A percentile compares a stretch with the other conserved stretches of the same genome.
phyloP scores from a whole-genome alignment of 2,329 filamentous ascomycete species.

The Trichoderma brevicompactum region DNA sequence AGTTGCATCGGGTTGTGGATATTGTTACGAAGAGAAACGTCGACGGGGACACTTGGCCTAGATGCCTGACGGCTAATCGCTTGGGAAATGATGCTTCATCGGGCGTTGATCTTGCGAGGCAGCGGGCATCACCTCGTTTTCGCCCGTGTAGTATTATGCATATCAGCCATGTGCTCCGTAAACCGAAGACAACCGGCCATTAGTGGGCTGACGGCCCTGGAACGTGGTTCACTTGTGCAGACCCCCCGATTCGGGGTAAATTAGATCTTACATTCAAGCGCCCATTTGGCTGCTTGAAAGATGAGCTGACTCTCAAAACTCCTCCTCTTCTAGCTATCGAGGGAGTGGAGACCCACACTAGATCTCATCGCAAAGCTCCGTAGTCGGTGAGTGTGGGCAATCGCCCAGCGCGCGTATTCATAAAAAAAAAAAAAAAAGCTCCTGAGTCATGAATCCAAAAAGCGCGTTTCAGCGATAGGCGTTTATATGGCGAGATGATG shows the following conservation, averaged over 20 bases:
- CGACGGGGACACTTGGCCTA: background rate
- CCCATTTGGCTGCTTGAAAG: background rate
- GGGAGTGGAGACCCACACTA: slow-evolving; percentile 6
- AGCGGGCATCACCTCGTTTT: background rate
- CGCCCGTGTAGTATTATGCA: background rate
- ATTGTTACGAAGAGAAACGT: slow-evolving; percentile 16
- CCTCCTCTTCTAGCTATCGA: background rate
- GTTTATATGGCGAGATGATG: background rate
- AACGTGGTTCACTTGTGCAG: background rate
- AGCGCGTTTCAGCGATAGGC: background rate
- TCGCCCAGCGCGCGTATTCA: background rate
- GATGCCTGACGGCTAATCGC: background rate
- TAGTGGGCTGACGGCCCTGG: background rate
- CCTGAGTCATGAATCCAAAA: slow-evolving; percentile 10
- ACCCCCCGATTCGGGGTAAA: background rate
- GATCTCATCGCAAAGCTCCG: slow-evolving; percentile 8
- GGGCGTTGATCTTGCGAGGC: slow-evolving; percentile 6
- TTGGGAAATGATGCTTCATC: background rate
- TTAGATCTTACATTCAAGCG: background rate
- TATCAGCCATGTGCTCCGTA: background rate
- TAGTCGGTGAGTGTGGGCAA: slow-evolving; percentile 1
- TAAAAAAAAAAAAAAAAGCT: background rate
- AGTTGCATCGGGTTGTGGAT: slow-evolving; percentile 13
- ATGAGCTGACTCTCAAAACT: background rate
- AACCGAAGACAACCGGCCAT: slow-evolving; percentile 11